A percentile compares a stretch with the other conserved stretches of the same genome.
Evolutionary conservation across 768 basidiomycete genomes (phyloP).

Genomic region (Boletus huronensis): DNA sequence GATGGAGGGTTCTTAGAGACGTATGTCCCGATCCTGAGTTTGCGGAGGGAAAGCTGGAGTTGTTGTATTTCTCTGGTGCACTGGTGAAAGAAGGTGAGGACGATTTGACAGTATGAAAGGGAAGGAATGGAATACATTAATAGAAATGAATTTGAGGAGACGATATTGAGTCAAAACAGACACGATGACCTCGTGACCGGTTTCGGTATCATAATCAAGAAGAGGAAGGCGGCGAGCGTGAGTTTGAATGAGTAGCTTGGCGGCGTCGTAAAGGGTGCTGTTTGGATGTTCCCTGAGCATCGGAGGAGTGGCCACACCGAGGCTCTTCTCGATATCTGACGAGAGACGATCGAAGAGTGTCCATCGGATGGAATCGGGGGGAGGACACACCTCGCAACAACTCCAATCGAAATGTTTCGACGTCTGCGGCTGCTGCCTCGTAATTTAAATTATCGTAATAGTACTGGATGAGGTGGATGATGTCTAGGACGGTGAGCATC

Average conservation of each 20-base stretch:
- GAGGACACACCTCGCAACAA: slow-evolving; percentile 71
- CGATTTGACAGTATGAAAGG: neutral
- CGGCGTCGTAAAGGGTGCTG: slow-evolving; percentile 85
- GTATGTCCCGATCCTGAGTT: slow-evolving; percentile 92
- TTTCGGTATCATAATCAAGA: slow-evolving; percentile 89
- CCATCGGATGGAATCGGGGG: slow-evolving; percentile 10
- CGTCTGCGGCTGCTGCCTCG: slow-evolving; percentile 83
- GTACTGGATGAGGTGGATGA: slow-evolving; percentile 98
- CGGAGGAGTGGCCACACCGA: slow-evolving; percentile 90
- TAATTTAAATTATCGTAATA: slow-evolving; percentile 85
- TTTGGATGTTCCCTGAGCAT: slow-evolving; percentile 85
- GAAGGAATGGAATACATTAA: slow-evolving; percentile 63
- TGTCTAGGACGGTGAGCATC: slow-evolving; percentile 99
- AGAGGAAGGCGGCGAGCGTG: slow-evolving; percentile 93
- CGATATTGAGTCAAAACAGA: slow-evolving; percentile 97
- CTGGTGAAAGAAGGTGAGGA: slow-evolving; percentile 39
- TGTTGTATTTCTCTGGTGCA: slow-evolving; percentile 82
- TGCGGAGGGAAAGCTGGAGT: slow-evolving; percentile 75
- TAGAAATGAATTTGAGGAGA: slow-evolving; percentile 96
- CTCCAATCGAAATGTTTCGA: slow-evolving; percentile 88
- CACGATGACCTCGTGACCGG: slow-evolving; percentile 92
- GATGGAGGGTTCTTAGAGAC: slow-evolving; percentile 52
- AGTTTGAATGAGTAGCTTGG: slow-evolving; percentile 86
- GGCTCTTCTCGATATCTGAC: slow-evolving; percentile 87
- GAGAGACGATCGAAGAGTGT: slow-evolving; percentile 1